phyloP scores from a whole-genome alignment of 768 basidiomycete species.

The Crepidotus variabilis region DNA sequence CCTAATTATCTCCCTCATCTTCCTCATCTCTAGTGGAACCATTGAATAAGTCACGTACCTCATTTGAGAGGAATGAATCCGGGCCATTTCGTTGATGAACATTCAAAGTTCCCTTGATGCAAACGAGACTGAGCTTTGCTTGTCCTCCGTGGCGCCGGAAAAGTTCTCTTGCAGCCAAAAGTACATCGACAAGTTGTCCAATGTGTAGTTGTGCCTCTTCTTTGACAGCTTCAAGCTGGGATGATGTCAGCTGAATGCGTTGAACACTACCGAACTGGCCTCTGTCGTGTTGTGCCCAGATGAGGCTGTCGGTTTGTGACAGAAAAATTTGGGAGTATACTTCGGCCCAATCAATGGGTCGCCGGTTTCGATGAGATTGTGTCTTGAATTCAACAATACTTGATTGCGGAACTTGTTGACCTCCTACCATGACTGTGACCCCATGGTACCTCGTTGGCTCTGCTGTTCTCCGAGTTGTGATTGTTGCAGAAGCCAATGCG shows the following conservation, averaged over 20 bases:
- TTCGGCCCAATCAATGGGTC: slow-evolving; percentile 50
- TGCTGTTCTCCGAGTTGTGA: slow-evolving; percentile 22
- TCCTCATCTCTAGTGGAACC: too few species aligned
- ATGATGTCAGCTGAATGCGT: slow-evolving; percentile 36
- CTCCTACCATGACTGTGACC: slow-evolving; percentile 26
- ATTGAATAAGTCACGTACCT: slow-evolving; percentile 33
- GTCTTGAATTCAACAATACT: slow-evolving; percentile 46
- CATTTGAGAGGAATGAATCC: slow-evolving; percentile 42
- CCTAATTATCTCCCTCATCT: too few species aligned
- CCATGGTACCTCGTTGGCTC: slow-evolving; percentile 3
- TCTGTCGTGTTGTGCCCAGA: slow-evolving; percentile 50
- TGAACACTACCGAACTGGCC: slow-evolving; percentile 50
- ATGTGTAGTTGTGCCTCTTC: slow-evolving; percentile 28
- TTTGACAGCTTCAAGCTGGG: slow-evolving; percentile 29
- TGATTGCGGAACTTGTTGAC: slow-evolving; percentile 33
- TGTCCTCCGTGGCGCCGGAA: slow-evolving; percentile 49
- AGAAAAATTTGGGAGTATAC: slow-evolving; percentile 64
- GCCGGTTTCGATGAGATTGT: slow-evolving; percentile 24
- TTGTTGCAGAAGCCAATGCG: slow-evolving; percentile 19
- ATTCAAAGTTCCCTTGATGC: slow-evolving; percentile 38
- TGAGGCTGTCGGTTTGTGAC: slow-evolving; percentile 59
- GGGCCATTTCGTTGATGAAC: slow-evolving; percentile 45
- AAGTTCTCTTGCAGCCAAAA: slow-evolving; percentile 41
- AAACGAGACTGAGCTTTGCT: slow-evolving; percentile 56
- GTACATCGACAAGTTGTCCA: slow-evolving; percentile 33